These are phyloP conservation scores for Umbelopsis ramanniana DNA, from an alignment of 192 early-diverging fungal genomes.

Conservation along the genomic window DNA sequence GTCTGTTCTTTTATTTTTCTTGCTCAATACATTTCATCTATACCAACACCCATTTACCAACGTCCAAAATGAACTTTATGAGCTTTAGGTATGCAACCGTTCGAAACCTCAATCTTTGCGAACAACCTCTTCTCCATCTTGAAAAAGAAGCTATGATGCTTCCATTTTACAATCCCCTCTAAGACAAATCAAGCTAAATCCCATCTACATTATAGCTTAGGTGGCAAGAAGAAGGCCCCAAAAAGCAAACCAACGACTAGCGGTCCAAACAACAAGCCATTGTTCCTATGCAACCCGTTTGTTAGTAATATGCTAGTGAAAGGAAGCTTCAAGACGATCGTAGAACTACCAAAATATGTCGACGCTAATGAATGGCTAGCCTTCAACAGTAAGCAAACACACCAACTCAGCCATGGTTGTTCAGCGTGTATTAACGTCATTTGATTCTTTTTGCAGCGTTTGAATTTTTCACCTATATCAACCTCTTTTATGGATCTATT, in stretches of 20 bases:
- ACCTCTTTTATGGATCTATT: slow-evolving; percentile 88
- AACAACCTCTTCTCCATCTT: background rate
- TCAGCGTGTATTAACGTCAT: background rate
- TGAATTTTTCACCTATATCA: slow-evolving; percentile 93
- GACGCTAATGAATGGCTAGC: slow-evolving; percentile 95
- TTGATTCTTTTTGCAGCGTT: slow-evolving; percentile 53
- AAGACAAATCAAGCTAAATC: background rate
- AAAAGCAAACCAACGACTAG: slow-evolving; percentile 37
- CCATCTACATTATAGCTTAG: slow-evolving; percentile 31
- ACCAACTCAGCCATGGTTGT: background rate
- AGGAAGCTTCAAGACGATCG: slow-evolving; percentile 90
- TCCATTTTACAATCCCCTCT: background rate
- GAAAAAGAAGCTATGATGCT: background rate
- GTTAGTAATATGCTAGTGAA: slow-evolving; percentile 84
- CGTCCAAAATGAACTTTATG: slow-evolving; percentile 12
- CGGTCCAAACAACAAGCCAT: slow-evolving; percentile 39
- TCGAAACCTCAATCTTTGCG: background rate
- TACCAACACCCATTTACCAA: background rate
- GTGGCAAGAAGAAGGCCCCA: slow-evolving; percentile 33
- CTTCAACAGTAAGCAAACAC: slow-evolving; percentile 62
- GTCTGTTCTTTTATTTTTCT: background rate
- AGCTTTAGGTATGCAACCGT: slow-evolving; percentile 9
- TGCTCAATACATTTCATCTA: background rate
- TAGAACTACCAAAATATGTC: slow-evolving; percentile 88
- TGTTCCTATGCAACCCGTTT: slow-evolving; percentile 68